Conservation (phyloP, 1,284 basidiomycete genomes). For the Calocybe gambosa region DNA sequence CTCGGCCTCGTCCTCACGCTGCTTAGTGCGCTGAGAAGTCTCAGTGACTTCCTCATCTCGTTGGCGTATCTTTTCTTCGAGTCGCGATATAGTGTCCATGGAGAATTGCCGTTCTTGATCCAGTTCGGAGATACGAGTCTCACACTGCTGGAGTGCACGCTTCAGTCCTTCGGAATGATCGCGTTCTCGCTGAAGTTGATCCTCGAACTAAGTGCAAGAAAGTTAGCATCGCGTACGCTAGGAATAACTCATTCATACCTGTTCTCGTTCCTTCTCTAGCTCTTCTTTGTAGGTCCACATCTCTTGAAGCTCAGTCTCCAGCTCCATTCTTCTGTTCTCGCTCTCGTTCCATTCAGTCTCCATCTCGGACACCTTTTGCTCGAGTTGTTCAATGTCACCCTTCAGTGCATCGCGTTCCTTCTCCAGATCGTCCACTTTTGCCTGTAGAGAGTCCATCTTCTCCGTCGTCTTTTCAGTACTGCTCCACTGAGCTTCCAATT, state of each 20-base stretch:
- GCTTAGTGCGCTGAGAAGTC: slow-evolving; percentile 23
- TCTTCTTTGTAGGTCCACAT: slow-evolving; percentile 42
- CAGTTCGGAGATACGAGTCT: slow-evolving; percentile 46
- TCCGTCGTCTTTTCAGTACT: slow-evolving; percentile 46
- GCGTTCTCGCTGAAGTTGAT: slow-evolving; percentile 41
- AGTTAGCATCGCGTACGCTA: slow-evolving; percentile 1
- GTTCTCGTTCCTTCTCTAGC: slow-evolving; percentile 47
- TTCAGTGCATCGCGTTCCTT: slow-evolving; percentile 35
- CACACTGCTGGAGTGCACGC: slow-evolving; percentile 47
- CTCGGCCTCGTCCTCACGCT: slow-evolving; percentile 50
- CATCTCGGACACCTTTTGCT: slow-evolving; percentile 38
- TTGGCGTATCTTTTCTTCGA: slow-evolving; percentile 50
- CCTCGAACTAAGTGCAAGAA: slow-evolving; percentile 36
- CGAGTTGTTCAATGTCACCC: slow-evolving; percentile 34
- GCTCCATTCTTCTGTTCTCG: slow-evolving; percentile 46
- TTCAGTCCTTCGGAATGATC: slow-evolving; percentile 43
- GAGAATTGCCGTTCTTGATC: slow-evolving; percentile 53
- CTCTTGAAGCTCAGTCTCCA: slow-evolving; percentile 50
- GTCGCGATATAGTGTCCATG: slow-evolving; percentile 42
- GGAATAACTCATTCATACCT: slow-evolving; percentile 32
- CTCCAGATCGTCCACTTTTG: slow-evolving; percentile 32
- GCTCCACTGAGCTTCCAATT: slow-evolving; percentile 59
- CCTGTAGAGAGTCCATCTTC: slow-evolving; percentile 34
- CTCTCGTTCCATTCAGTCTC: slow-evolving; percentile 51
- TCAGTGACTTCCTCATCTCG: slow-evolving; percentile 32